These are phyloP conservation scores for Nitzschia sp. DNA, from an alignment of 108 stramenopile genomes.

Conservation along the genomic window DNA sequence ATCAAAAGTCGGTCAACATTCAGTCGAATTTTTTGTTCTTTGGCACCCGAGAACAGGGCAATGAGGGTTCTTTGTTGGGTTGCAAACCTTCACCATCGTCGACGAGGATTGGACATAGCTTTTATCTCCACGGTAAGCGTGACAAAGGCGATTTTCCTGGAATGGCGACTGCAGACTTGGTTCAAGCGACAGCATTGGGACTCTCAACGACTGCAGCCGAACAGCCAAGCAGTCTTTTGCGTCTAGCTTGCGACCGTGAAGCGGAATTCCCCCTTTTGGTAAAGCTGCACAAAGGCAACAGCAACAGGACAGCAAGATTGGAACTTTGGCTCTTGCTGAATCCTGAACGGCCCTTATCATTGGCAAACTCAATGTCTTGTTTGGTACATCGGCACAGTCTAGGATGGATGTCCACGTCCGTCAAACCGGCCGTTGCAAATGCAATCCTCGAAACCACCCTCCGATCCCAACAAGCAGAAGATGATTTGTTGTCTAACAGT, in stretches of 20 bases:
- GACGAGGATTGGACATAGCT: background rate
- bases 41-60: background rate
- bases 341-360: constrained; percentile 41
- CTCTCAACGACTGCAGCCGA: constrained; percentile 5
- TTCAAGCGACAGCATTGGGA: constrained; percentile 20
- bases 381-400: constrained; percentile 40
- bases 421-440: constrained; percentile 35
- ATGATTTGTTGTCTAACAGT: background rate
- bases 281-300: constrained; percentile 4
- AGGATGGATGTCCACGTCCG: constrained; percentile 52
- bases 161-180: constrained; percentile 36
- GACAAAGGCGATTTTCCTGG: constrained; percentile 34
- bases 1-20: constrained; percentile 27
- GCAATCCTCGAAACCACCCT: constrained; percentile 23
- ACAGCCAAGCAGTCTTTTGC: background rate
- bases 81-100: background rate
- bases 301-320: background rate
- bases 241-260: constrained; percentile 15
- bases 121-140: constrained; percentile 15
- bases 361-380: constrained; percentile 30
- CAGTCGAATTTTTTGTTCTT: constrained; percentile 42
- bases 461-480: background rate
- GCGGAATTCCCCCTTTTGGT: constrained; percentile 20
- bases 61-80: background rate
- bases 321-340: constrained; percentile 43